Evolutionary conservation across 2,329 filamentous ascomycete genomes (phyloP).

Genomic region (Kalaharituber pfeilii): DNA sequence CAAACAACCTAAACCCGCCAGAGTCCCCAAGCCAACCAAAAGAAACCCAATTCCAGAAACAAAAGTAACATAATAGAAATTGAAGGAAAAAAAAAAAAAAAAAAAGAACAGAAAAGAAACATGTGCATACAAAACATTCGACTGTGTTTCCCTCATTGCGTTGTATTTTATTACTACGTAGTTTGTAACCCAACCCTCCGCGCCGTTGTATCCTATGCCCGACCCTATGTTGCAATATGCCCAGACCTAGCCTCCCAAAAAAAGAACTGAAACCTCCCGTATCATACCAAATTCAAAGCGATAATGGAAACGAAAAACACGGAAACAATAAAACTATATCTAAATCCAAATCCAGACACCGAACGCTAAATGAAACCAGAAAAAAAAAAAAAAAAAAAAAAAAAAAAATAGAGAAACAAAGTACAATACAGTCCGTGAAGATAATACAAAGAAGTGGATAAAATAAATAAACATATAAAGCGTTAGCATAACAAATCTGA

Average conservation of each 20-base stretch:
- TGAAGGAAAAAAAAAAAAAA: neutral
- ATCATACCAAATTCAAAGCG: neutral
- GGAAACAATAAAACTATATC: neutral
- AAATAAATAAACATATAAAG: neutral
- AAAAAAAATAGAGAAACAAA: no score
- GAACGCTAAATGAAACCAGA: neutral
- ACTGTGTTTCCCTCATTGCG: no score
- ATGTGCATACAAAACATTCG: no score
- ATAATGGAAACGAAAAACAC: neutral
- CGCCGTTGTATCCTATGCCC: no score
- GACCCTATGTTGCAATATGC: no score
- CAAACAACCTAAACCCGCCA: neutral
- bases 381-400: no score
- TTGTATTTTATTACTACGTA: no score
- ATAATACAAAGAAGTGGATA: neutral
- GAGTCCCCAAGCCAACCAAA: no score
- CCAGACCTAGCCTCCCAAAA: neutral
- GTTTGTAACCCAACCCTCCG: no score
- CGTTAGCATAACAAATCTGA: neutral
- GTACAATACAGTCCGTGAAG: neutral
- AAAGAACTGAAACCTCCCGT: neutral
- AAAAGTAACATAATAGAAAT: neutral
- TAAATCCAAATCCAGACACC: neutral
- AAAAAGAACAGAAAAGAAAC: neutral
- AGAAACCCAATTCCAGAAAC: neutral